Evolutionary conservation across 2,329 filamentous ascomycete species (phyloP).

Genomic region (Hypoxylon sp.): DNA sequence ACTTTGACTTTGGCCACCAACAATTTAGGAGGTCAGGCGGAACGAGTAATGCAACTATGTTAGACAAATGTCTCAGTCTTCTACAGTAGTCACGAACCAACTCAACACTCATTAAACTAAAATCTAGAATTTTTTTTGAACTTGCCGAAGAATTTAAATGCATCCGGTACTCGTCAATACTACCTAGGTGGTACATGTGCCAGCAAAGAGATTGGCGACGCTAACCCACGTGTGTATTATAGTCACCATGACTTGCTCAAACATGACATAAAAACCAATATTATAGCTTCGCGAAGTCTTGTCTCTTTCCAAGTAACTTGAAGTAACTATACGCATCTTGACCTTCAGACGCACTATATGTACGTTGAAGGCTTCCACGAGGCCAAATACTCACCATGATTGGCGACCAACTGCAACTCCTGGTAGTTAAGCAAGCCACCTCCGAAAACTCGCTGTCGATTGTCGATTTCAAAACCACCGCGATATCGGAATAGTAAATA

Average conservation of each 20-base stretch:
- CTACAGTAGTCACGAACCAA: slow-evolving; percentile 27
- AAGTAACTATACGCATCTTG: background rate
- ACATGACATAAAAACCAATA: slow-evolving; percentile 8
- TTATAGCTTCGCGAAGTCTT: background rate
- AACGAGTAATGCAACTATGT: slow-evolving; percentile 18
- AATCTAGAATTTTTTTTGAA: slow-evolving; percentile 17
- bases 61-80: slow-evolving; percentile 14
- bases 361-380: background rate
- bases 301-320: background rate
- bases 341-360: background rate
- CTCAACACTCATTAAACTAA: background rate
- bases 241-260: slow-evolving; percentile 4
- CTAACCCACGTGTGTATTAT: slow-evolving; percentile 26
- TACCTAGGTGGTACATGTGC: background rate
- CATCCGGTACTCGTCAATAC: slow-evolving; percentile 10
- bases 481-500: background rate
- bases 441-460: background rate
- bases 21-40: slow-evolving; percentile 18
- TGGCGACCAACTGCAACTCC: background rate
- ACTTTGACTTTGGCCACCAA: slow-evolving; percentile 10
- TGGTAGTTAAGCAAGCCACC: background rate
- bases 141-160: slow-evolving; percentile 8
- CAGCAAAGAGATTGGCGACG: slow-evolving; percentile 13
- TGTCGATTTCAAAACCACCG: background rate
- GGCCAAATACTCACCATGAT: background rate